A percentile compares a stretch with the other conserved stretches of the same genome.
Evolutionary conservation across 2,329 filamentous ascomycete species (phyloP).

Genomic region (Claviceps digitariae): DNA sequence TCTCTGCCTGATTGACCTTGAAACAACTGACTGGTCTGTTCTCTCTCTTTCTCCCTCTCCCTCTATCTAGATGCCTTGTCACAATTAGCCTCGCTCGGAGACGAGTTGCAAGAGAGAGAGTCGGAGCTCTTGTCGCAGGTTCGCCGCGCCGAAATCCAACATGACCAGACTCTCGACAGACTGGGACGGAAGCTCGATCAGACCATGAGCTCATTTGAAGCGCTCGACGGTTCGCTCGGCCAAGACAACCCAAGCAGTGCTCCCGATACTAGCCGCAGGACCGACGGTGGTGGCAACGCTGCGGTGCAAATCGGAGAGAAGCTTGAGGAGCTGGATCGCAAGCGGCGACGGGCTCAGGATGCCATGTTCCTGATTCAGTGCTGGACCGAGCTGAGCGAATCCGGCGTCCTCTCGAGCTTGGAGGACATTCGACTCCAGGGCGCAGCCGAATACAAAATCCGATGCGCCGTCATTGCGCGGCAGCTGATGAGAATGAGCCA

Average conservation of each 20-base stretch:
- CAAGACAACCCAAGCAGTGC: constrained; percentile 29
- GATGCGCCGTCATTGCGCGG: constrained; percentile 84
- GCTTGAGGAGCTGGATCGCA: constrained; percentile 86
- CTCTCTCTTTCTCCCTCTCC: background rate
- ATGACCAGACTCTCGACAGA: constrained; percentile 80
- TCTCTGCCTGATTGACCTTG: background rate
- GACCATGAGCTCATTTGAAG: constrained; percentile 84
- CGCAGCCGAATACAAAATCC: constrained; percentile 80
- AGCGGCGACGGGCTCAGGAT: constrained; percentile 78
- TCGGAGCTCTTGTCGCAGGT: constrained; percentile 85
- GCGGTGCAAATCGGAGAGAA: constrained; percentile 91
- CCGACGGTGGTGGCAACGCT: constrained; percentile 62
- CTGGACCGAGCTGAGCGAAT: constrained; percentile 90
- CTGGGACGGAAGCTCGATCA: constrained; percentile 81
- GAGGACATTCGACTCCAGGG: constrained; percentile 80
- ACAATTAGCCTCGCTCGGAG: constrained; percentile 56
- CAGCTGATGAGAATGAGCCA: constrained; percentile 92
- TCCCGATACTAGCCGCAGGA: constrained; percentile 19
- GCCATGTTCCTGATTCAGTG: constrained; percentile 92
- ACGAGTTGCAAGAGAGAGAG: constrained; percentile 79
- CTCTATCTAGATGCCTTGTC: constrained; percentile 42
- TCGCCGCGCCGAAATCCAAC: constrained; percentile 78
- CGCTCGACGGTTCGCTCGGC: constrained; percentile 72
- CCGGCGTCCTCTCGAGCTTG: constrained; percentile 71
- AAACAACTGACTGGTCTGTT: background rate